Percentiles rank a stretch among this genome's conserved stretches.
Evolutionary conservation across 73 alveolate genomes (phyloP).

Genomic region (Paramecium sonneborni): DNA sequence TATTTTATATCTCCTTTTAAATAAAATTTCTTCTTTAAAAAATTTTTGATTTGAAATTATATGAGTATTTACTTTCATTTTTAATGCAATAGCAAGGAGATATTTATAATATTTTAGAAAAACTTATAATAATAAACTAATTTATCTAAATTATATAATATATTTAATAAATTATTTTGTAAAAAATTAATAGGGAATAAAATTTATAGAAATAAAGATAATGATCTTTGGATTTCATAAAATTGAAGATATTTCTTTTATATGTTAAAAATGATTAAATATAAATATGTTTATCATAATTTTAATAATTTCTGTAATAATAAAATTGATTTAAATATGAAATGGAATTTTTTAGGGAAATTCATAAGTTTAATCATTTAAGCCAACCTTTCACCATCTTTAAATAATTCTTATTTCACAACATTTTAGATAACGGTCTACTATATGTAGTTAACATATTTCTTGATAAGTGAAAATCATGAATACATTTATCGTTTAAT

Average conservation of each 20-base stretch:
- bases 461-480: constrained; percentile 1
- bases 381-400: background rate
- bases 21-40: too few relatives aligned
- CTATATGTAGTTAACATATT: constrained; percentile 9
- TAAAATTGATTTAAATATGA: background rate
- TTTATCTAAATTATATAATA: too few relatives aligned
- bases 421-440: background rate
- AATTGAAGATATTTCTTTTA: background rate
- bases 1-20: too few relatives aligned
- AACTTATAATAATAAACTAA: too few relatives aligned
- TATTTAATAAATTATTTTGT: too few relatives aligned
- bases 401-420: background rate
- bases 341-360: background rate
- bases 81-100: too few relatives aligned
- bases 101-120: too few relatives aligned
- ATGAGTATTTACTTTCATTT: too few relatives aligned
- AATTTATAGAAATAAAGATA: too few relatives aligned
- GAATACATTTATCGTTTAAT: constrained; percentile 24
- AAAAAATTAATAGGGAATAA: too few relatives aligned
- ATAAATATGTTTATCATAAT: background rate
- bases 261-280: background rate
- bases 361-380: background rate
- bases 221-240: too few relatives aligned
- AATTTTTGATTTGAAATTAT: too few relatives aligned
- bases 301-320: background rate